Evolutionary conservation across 2,329 filamentous ascomycete species (phyloP), one percentile per base, ranked within the genome.

Genomic region (Corniculantispora saksenae): DNA sequence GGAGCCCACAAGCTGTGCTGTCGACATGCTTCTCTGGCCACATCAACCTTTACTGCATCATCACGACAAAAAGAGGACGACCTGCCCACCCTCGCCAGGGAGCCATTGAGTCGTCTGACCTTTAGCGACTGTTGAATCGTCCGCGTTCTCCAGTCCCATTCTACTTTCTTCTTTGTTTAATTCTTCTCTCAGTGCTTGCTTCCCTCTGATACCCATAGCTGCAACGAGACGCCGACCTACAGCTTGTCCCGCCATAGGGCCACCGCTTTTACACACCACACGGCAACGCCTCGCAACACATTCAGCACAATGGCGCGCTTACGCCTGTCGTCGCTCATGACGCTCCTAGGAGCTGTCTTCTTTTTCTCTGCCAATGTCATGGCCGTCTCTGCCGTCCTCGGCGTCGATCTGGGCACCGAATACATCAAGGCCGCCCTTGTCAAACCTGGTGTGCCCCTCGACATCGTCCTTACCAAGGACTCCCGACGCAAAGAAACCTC

Each of bases 381-480:
- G 50, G 85, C 85, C 29, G 79, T 80, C 58, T 82, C 92, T 10
- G 92, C 93, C 61, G 94, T 98, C 21, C 83, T 99, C 25, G 95
- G 95, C 68, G 86, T 99, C 72, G 95, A 99, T 79, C 84, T 99
- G 63, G 95, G 95, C 70, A 97, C 95, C 64, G 93, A 97, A 77
- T 97, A 97, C 81, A 91, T 99, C 81, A 99, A 98, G 82, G 94
- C 94, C 32, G 89, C 92, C 17, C 87, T 99, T 50, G 94, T 99
- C 67, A 98, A 98, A 81, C 95, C 95, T 2, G 95, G 95, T 67
- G 94, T 97, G 61, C 95, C 95, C 13, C 92, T 99, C 75, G 95
- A 99, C 71, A 98, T 99, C 70, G 94, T 99, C 77, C 86, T 97
- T 64, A 97, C 94, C 35, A 99, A 98, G 77, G 95, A 99, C 80